phyloP scores from a whole-genome alignment of 345 rosid species.

The Camelina hispida region DNA sequence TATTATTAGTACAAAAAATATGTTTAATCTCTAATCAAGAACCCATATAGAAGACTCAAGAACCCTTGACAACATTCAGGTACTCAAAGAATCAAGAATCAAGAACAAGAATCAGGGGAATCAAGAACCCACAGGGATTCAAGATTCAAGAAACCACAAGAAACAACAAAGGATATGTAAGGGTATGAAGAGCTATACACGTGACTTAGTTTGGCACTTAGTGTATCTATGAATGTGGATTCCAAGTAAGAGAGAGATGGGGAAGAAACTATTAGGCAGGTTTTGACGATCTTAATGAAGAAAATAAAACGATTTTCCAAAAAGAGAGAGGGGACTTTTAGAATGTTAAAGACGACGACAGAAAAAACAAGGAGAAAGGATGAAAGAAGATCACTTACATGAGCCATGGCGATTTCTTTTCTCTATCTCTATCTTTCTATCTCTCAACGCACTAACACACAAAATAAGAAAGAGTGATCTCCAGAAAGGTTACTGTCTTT shows the following conservation, averaged over 20 bases:
- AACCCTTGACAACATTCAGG: background rate
- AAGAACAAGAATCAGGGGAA: background rate
- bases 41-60: slow-evolving; percentile 1
- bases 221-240: slow-evolving; percentile 10
- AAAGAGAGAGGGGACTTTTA: slow-evolving; percentile 8
- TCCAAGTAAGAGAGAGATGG: background rate
- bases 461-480: slow-evolving; percentile 39
- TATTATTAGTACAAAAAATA: slow-evolving; percentile 1
- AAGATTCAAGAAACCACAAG: slow-evolving; percentile 22
- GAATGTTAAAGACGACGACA: slow-evolving; percentile 35
- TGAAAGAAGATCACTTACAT: slow-evolving; percentile 36
- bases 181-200: slow-evolving; percentile 23
- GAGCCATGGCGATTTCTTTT: slow-evolving; percentile 42
- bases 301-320: slow-evolving; percentile 4
- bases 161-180: slow-evolving; percentile 9
- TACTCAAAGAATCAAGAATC: background rate
- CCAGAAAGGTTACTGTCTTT: slow-evolving; percentile 41
- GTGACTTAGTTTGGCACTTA: slow-evolving; percentile 35
- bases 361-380: slow-evolving; percentile 28
- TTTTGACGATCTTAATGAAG: slow-evolving; percentile 25
- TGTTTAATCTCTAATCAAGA: slow-evolving; percentile 13
- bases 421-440: slow-evolving; percentile 17
- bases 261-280: background rate
- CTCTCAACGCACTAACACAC: slow-evolving; percentile 39
- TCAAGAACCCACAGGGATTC: slow-evolving; percentile 19